phyloP scores from a whole-genome alignment of 352 stramenopile species.

The Pythium folliculosum region DNA sequence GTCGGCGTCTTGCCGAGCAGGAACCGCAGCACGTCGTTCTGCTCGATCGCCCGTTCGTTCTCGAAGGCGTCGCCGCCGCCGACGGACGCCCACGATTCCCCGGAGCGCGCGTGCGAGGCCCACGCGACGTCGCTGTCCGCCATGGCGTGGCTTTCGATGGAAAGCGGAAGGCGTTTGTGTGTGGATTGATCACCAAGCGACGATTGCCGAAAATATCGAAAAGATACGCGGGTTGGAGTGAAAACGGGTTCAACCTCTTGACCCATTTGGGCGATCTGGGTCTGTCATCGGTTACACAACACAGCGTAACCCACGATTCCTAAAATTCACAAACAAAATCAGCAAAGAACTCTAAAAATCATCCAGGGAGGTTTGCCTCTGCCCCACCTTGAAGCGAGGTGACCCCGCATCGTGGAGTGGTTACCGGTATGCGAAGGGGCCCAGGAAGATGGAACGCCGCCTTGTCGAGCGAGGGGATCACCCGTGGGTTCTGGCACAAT shows the following conservation, averaged over 20 bases:
- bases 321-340: too few relatives aligned
- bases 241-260: neutral
- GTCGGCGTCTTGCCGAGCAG: slow-evolving; percentile 24
- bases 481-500: too few relatives aligned
- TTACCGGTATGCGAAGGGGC: too few relatives aligned
- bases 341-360: too few relatives aligned
- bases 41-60: neutral
- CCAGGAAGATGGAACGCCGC: too few relatives aligned
- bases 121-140: neutral
- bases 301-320: too few relatives aligned
- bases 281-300: too few relatives aligned
- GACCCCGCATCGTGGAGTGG: neutral
- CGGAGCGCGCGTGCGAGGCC: too few relatives aligned
- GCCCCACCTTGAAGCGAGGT: too few relatives aligned
- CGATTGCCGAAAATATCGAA: slow-evolving; percentile 23
- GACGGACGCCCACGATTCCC: neutral
- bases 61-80: too few relatives aligned
- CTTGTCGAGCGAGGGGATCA: too few relatives aligned
- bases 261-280: neutral
- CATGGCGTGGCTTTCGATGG: neutral
- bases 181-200: slow-evolving; percentile 20
- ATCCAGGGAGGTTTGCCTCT: too few relatives aligned
- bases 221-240: slow-evolving; percentile 21
- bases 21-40: slow-evolving; percentile 35
- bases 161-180: neutral